Conservation (phyloP, 139 green algal genomes). For the Bryopsis sp. region DNA sequence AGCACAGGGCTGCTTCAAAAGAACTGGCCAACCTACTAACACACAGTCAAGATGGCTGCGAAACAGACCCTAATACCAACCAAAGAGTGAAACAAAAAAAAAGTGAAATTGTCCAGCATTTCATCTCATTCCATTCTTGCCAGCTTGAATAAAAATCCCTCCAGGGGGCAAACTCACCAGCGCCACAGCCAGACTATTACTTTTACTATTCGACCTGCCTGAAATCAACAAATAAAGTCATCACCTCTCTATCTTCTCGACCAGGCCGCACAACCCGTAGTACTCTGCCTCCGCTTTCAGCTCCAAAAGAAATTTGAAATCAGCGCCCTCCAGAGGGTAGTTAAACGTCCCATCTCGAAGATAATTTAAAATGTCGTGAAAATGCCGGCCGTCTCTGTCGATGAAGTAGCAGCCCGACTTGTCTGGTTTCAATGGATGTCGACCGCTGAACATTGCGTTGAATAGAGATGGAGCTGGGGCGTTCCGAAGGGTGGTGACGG, state of each 20-base stretch:
- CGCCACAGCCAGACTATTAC: too few relatives aligned
- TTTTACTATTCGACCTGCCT: too few relatives aligned
- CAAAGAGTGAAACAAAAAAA: too few relatives aligned
- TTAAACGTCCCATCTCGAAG: constrained; percentile 40
- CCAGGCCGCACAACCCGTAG: constrained; percentile 50
- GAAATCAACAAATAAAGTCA: constrained; percentile 3
- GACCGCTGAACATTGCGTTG: constrained; percentile 59
- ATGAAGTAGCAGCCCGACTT: constrained; percentile 45
- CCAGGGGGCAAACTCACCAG: too few relatives aligned
- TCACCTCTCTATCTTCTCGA: constrained; percentile 49
- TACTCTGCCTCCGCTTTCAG: constrained; percentile 56
- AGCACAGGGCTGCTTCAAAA: too few relatives aligned
- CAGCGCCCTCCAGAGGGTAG: constrained; percentile 46
- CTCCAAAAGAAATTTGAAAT: constrained; percentile 59
- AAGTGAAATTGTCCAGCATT: too few relatives aligned
- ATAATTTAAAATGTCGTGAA: constrained; percentile 54
- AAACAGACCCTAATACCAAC: too few relatives aligned
- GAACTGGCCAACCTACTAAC: too few relatives aligned
- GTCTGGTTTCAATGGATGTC: constrained; percentile 31
- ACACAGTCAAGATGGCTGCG: too few relatives aligned
- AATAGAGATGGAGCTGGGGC: constrained; percentile 49
- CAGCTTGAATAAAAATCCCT: too few relatives aligned
- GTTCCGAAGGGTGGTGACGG: constrained; percentile 49
- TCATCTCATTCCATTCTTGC: too few relatives aligned
- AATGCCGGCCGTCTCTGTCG: constrained; percentile 57